phyloP scores from a whole-genome alignment of 176 grass and related monocot species.

The Rhynchospora tenuis region DNA sequence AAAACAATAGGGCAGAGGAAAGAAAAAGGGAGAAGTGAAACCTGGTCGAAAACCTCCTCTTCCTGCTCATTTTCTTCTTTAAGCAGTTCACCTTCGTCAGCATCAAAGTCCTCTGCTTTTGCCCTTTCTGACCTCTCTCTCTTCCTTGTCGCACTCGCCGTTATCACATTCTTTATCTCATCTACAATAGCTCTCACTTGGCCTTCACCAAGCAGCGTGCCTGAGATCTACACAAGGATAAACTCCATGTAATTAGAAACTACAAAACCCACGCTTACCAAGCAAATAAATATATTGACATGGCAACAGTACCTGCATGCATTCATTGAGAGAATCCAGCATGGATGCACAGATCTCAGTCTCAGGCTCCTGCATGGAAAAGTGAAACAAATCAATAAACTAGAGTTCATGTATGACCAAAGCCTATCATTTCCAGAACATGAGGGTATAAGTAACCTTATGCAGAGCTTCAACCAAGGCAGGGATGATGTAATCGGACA shows the following conservation, averaged over 20 bases:
- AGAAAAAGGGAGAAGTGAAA: constrained; percentile 19
- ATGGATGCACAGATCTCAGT: constrained; percentile 88
- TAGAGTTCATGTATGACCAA: neutral
- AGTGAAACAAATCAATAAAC: constrained; percentile 21
- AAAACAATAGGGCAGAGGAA: neutral
- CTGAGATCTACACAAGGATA: constrained; percentile 60
- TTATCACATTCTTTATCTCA: constrained; percentile 98
- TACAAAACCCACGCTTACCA: neutral
- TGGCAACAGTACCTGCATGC: constrained; percentile 65
- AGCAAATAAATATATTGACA: neutral
- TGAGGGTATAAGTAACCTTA: constrained; percentile 45
- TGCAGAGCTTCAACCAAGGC: constrained; percentile 96
- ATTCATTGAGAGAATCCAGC: constrained; percentile 93
- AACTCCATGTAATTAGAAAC: neutral
- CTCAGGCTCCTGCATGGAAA: constrained; percentile 72
- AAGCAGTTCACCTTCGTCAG: constrained; percentile 93
- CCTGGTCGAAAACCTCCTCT: constrained; percentile 99
- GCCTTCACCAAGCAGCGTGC: constrained; percentile 69
- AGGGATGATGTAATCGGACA: constrained; percentile 95
- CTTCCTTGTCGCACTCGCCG: constrained; percentile 87
- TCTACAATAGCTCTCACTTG: constrained; percentile 86
- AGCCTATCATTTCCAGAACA: neutral
- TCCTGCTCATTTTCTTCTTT: constrained; percentile 99
- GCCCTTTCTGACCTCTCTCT: constrained; percentile 76
- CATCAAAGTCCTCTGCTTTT: constrained; percentile 97